These are phyloP conservation scores for Cryptosporidium canis DNA, from an alignment of 169 alveolate genomes.

Conservation along the genomic window DNA sequence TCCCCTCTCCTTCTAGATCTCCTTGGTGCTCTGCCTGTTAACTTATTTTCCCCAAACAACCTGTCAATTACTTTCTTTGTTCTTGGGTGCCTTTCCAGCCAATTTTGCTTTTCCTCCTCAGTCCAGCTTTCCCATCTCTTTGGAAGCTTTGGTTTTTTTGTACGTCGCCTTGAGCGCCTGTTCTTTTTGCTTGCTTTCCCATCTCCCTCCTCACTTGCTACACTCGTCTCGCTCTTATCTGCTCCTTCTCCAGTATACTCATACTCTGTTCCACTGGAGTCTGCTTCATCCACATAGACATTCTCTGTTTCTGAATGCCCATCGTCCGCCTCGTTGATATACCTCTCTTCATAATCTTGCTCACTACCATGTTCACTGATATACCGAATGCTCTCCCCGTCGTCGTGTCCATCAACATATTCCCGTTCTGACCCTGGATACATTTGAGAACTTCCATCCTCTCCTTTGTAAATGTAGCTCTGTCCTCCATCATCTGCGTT, in stretches of 20 bases:
- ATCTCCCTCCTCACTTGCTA: background rate
- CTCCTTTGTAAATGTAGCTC: background rate
- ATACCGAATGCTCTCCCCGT: background rate
- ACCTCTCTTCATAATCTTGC: conserved; percentile 2
- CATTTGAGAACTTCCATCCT: background rate
- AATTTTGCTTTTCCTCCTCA: conserved; percentile 40
- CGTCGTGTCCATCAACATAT: background rate
- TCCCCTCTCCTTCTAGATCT: background rate
- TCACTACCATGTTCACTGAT: background rate
- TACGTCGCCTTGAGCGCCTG: background rate
- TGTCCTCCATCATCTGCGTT: background rate
- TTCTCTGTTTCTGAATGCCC: background rate
- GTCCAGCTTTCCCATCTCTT: conserved; percentile 10
- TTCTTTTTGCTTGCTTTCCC: background rate
- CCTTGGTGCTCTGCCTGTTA: background rate
- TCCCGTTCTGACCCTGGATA: background rate
- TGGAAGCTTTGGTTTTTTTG: conserved; percentile 11
- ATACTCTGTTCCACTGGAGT: background rate
- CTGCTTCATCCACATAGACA: background rate
- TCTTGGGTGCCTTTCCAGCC: conserved; percentile 12
- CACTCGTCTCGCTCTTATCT: background rate
- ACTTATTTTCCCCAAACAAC: background rate
- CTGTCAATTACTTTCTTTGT: background rate
- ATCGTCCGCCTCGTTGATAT: background rate
- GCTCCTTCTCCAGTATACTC: conserved; percentile 23